phyloP scores from a whole-genome alignment of 176 grass and related monocot genomes.

The Microstegium vimineum region DNA sequence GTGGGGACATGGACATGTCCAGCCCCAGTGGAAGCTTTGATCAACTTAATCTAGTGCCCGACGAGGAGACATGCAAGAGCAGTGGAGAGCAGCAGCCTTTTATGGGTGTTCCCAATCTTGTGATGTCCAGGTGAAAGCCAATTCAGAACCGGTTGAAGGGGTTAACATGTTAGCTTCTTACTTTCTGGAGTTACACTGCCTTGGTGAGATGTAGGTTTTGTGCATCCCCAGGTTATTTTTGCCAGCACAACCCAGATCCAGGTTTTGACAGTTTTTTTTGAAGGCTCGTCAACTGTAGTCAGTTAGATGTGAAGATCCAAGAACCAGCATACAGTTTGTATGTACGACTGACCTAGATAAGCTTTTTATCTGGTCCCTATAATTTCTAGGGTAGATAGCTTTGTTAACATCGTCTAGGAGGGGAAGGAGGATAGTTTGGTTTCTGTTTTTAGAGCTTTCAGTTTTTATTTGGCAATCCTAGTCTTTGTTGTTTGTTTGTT shows the following conservation, averaged over 20 bases:
- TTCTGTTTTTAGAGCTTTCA: constrained; percentile 13
- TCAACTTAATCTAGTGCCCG: constrained; percentile 41
- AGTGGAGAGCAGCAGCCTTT: constrained; percentile 52
- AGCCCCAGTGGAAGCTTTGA: constrained; percentile 42
- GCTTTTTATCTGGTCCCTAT: background rate
- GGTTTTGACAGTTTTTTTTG: constrained; percentile 9
- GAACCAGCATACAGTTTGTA: constrained; percentile 20
- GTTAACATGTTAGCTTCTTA: constrained; percentile 5
- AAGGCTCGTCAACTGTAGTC: background rate
- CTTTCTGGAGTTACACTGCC: constrained; percentile 16
- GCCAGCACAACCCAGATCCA: background rate
- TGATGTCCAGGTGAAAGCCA: constrained; percentile 68
- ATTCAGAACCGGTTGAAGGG: background rate
- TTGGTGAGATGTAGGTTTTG: constrained; percentile 58
- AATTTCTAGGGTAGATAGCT: constrained; percentile 8
- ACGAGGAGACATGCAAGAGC: constrained; percentile 68
- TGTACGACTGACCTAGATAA: constrained; percentile 34
- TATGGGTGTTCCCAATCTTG: constrained; percentile 53
- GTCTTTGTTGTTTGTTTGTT: constrained; percentile 9
- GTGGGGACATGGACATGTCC: constrained; percentile 33
- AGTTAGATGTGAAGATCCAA: background rate
- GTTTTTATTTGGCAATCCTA: background rate
- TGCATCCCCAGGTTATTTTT: constrained; percentile 58
- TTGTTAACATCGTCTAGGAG: background rate
- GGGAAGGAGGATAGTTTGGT: background rate